Evolutionary conservation across 192 early-diverging fungal species (phyloP).

Genomic region (Coemansia sp.): DNA sequence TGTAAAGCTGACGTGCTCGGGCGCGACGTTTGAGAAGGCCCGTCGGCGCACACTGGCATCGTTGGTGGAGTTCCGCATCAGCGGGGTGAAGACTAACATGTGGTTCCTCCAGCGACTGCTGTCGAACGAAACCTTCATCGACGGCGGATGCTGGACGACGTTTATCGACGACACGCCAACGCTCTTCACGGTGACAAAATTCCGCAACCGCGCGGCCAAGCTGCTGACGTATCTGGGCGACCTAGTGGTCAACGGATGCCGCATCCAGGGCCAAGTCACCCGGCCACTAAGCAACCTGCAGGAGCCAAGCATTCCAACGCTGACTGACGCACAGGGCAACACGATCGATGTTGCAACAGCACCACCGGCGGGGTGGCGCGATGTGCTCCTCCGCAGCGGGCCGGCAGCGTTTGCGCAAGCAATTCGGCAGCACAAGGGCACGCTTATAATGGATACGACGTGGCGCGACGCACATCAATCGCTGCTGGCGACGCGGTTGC

Average conservation of each 20-base stretch:
- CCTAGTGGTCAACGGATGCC: slow-evolving; percentile 87
- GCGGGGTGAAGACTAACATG: slow-evolving; percentile 97
- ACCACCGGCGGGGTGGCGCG: slow-evolving; percentile 82
- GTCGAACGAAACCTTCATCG: slow-evolving; percentile 76
- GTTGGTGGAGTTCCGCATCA: slow-evolving; percentile 91
- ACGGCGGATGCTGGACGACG: slow-evolving; percentile 92
- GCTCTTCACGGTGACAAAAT: slow-evolving; percentile 78
- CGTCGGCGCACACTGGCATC: slow-evolving; percentile 86
- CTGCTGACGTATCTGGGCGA: slow-evolving; percentile 89
- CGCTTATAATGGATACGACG: slow-evolving; percentile 95
- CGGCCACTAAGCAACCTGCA: slow-evolving; percentile 67
- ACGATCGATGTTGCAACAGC: slow-evolving; percentile 58
- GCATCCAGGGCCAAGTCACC: slow-evolving; percentile 85
- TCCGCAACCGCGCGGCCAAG: slow-evolving; percentile 84
- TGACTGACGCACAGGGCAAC: slow-evolving; percentile 54
- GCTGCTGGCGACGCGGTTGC: slow-evolving; percentile 92
- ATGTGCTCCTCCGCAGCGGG: slow-evolving; percentile 80
- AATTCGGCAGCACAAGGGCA: slow-evolving; percentile 81
- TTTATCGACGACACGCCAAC: slow-evolving; percentile 97
- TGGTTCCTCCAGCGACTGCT: slow-evolving; percentile 88
- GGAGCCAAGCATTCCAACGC: slow-evolving; percentile 65
- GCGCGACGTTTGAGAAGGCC: slow-evolving; percentile 86
- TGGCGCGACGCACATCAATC: slow-evolving; percentile 97
- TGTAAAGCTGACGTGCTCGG: slow-evolving; percentile 87
- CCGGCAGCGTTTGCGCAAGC: slow-evolving; percentile 91